A percentile compares a stretch with the other conserved stretches of the same genome.
phyloP scores from a whole-genome alignment of 73 alveolate species.

The Tetrahymena elliotti region DNA sequence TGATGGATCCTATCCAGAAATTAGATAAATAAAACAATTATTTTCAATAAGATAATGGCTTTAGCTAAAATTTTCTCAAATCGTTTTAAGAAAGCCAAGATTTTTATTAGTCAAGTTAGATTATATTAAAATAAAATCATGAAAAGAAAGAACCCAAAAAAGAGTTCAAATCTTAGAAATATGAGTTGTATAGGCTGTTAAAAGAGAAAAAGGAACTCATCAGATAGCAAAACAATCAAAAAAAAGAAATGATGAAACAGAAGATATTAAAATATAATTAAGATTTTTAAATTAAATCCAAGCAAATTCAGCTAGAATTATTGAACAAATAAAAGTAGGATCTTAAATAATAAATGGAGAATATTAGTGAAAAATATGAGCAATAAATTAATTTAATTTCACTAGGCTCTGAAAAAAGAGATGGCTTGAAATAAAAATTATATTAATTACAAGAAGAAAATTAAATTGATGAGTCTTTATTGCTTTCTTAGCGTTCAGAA shows the following conservation, averaged over 20 bases:
- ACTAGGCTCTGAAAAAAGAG: background rate
- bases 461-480: background rate
- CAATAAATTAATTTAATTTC: background rate
- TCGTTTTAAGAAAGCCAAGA: background rate
- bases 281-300: background rate
- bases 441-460: background rate
- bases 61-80: background rate
- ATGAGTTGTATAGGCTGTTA: background rate
- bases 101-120: background rate
- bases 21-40: no score
- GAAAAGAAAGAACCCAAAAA: background rate
- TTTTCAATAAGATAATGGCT: background rate
- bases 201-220: background rate
- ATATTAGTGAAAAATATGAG: background rate
- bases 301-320: background rate
- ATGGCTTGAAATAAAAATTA: background rate
- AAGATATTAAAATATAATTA: no score
- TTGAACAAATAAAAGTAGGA: background rate
- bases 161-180: background rate
- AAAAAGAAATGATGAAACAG: background rate
- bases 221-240: background rate
- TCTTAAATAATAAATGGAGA: background rate
- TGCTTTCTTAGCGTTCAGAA: background rate
- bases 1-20: background rate
- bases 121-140: background rate